Percentiles rank a stretch among this genome's conserved stretches.
phyloP scores from a whole-genome alignment of 2,329 filamentous ascomycete genomes.

The Tolypocladium amazonense region DNA sequence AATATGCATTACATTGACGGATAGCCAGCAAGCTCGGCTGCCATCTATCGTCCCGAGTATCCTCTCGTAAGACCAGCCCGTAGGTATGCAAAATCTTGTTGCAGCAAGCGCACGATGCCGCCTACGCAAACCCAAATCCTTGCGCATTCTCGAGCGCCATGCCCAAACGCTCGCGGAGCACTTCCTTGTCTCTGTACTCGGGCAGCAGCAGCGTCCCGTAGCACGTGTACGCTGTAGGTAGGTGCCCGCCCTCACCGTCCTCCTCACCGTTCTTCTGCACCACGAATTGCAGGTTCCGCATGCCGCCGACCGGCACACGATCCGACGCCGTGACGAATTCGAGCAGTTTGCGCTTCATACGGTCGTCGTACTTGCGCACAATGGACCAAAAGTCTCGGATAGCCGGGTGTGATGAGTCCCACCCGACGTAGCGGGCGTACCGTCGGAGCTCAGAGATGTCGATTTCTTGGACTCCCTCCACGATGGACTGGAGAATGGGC shows the following conservation, averaged over 20 bases:
- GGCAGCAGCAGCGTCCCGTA: conserved; percentile 83
- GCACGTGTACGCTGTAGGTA: conserved; percentile 88
- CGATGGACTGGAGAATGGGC: conserved; percentile 59
- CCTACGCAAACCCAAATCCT: conserved; percentile 74
- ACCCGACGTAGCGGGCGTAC: conserved; percentile 72
- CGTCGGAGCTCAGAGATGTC: conserved; percentile 63
- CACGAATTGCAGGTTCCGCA: conserved; percentile 71
- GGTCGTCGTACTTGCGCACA: conserved; percentile 54
- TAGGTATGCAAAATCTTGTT: neutral
- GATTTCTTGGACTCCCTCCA: conserved; percentile 77
- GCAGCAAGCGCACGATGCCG: neutral
- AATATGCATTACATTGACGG: neutral
- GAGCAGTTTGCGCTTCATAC: conserved; percentile 65
- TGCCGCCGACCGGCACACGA: conserved; percentile 77
- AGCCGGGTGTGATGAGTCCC: conserved; percentile 55
- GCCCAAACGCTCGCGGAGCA: conserved; percentile 63
- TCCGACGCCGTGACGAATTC: conserved; percentile 95
- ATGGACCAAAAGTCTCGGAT: conserved; percentile 79
- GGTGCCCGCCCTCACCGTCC: conserved; percentile 36
- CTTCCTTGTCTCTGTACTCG: conserved; percentile 62
- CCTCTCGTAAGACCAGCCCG: neutral
- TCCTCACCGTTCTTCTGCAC: conserved; percentile 68
- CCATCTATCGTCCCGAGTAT: neutral
- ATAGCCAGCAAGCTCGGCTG: neutral
- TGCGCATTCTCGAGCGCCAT: conserved; percentile 81